Conservation (phyloP, 148 eudicot species). For the Agrostemma githago region DNA sequence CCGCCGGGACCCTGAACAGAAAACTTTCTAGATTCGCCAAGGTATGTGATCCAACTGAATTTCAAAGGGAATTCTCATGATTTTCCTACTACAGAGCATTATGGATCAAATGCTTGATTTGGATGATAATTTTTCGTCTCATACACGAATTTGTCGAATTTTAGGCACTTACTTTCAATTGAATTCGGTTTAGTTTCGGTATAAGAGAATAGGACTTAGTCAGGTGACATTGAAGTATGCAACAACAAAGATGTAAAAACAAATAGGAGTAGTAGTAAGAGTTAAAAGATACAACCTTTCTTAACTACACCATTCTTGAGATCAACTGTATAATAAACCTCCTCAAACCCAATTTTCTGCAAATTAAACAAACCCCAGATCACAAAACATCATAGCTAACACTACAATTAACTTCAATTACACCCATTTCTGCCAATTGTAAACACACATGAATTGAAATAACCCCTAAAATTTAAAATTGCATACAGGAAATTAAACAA, state of each 20-base stretch:
- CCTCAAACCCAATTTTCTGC: constrained; percentile 91
- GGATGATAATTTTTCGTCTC: background rate
- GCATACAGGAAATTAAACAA: background rate
- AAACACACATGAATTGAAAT: background rate
- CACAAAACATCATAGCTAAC: background rate
- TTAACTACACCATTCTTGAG: constrained; percentile 93
- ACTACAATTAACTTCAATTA: background rate
- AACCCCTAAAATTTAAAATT: background rate
- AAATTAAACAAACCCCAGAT: constrained; percentile 15
- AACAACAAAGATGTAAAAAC: too few species aligned
- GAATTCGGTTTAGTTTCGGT: too few species aligned
- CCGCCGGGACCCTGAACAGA: too few species aligned
- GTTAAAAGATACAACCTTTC: constrained; percentile 50
- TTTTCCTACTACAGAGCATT: background rate
- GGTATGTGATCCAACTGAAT: background rate
- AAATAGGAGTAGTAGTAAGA: too few species aligned
- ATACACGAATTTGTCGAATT: background rate
- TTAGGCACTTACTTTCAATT: too few species aligned
- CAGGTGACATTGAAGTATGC: too few species aligned
- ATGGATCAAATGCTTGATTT: background rate
- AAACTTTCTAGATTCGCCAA: too few species aligned
- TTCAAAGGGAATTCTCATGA: background rate
- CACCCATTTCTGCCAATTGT: background rate
- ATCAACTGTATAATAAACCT: constrained; percentile 78
- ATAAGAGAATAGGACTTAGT: too few species aligned